Evolutionary conservation across 768 basidiomycete species (phyloP), one percentile per base, ranked within the genome.

Genomic region (Tulasnella calospora): DNA sequence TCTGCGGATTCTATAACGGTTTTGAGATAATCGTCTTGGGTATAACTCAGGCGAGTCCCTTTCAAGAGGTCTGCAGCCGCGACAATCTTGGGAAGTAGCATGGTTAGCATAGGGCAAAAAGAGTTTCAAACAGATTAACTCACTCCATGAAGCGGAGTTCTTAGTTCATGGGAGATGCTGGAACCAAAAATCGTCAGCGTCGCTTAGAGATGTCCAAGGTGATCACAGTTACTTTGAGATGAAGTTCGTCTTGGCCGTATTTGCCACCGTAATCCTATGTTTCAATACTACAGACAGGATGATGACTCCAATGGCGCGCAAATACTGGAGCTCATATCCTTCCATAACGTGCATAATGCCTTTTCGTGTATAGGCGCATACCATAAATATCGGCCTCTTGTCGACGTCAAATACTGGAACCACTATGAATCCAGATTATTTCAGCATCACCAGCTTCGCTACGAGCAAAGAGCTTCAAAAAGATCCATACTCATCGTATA

Each of bases 1-100:
- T 92, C 96, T 19, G 95, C 96, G 82, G 96, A 98, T 8, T 94
- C 95, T 83, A 96, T 93, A 0, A 98, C 94, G 0, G 96, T 98
- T 82, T 95, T 93, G 73, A 98, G 85, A 86, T 95, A 97, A 0
- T 95, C 94, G 13, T 86, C 83, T 83, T 98, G 96, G 17, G 91
- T 90, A 71, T 92, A 90, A 82, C 90, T 92, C 41, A 98, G 86
- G n/a, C 88, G 82, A 17, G 93, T 97, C 70, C 97, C 96, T 71
- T 89, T 88, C 33, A 98, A 87, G n/a, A 98, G 86, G 82, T 98
- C 96, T 15, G 95, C 95, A 3, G 95, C 94, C 3, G 95, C 95
- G 41, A 96, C 85, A 80, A 98, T 97, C 91, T 93, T 27, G 41
- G 41, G 51, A 61, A 27, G 33, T 35, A 27, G 71, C 30, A 70